Conservation (phyloP, 2,329 filamentous ascomycete genomes). For the Ophiocordyceps camponoti-rufipedis region DNA sequence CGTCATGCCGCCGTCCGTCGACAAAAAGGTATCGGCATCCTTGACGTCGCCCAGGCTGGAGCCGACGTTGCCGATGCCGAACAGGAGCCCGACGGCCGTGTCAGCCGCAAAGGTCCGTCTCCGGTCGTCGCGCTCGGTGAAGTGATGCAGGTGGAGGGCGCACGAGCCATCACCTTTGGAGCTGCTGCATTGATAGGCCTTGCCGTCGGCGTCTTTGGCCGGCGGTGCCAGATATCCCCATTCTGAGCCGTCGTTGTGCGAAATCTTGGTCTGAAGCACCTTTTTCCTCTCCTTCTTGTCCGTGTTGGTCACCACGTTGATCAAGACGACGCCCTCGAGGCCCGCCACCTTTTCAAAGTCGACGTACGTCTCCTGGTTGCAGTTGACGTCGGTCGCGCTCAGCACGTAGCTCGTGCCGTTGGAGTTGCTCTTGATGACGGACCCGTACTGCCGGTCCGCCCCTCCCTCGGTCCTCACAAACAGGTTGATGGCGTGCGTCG, state of each 20-base stretch:
- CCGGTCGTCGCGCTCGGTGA: slow-evolving; percentile 73
- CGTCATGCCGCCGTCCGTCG: slow-evolving; percentile 70
- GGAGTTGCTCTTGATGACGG: slow-evolving; percentile 94
- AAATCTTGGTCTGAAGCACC: slow-evolving; percentile 77
- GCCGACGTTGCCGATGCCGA: slow-evolving; percentile 85
- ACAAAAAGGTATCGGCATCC: slow-evolving; percentile 80
- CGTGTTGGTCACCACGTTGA: slow-evolving; percentile 68
- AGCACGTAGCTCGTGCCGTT: slow-evolving; percentile 92
- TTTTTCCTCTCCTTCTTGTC: slow-evolving; percentile 62
- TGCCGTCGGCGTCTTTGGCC: slow-evolving; percentile 47
- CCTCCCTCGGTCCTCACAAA: slow-evolving; percentile 67
- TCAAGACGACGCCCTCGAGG: slow-evolving; percentile 74
- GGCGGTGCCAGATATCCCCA: slow-evolving; percentile 70
- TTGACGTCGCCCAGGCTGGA: slow-evolving; percentile 42
- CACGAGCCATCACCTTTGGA: slow-evolving; percentile 46
- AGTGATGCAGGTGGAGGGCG: slow-evolving; percentile 83
- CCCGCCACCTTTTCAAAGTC: slow-evolving; percentile 95
- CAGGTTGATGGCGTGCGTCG: slow-evolving; percentile 83
- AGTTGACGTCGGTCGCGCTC: slow-evolving; percentile 66
- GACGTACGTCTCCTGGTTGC: slow-evolving; percentile 58
- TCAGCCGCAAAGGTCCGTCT: slow-evolving; percentile 75
- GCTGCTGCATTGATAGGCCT: slow-evolving; percentile 50
- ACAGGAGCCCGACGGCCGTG: slow-evolving; percentile 77
- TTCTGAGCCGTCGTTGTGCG: slow-evolving; percentile 85
- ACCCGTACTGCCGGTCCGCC: slow-evolving; percentile 53